Conservation (phyloP, 78 protist species). For the Pigoraptor vietnamica region DNA sequence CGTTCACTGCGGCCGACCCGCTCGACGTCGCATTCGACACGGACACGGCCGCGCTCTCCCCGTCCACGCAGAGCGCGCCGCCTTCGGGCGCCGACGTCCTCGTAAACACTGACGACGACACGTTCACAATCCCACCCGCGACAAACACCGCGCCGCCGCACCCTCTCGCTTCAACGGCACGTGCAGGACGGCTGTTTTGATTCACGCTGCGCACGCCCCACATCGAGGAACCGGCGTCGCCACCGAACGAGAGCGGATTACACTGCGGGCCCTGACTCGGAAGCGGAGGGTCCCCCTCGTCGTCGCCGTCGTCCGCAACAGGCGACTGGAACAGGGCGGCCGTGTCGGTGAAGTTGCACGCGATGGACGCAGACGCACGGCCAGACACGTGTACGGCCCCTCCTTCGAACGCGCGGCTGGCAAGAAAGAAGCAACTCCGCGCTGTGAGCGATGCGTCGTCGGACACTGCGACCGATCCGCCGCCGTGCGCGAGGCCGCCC, state of each 20-base stretch:
- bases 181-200: too few species aligned
- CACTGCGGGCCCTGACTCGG: too few species aligned
- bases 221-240: too few species aligned
- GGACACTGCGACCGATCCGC: neutral
- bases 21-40: neutral
- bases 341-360: neutral
- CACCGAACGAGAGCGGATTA: too few species aligned
- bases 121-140: neutral
- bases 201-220: neutral
- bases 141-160: neutral
- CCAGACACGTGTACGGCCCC: too few species aligned
- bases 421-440: neutral
- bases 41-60: neutral
- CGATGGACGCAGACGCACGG: neutral
- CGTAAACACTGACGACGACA: neutral
- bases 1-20: neutral
- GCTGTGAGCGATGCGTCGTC: neutral
- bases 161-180: too few species aligned
- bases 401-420: neutral
- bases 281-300: neutral
- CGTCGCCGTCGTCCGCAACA: neutral
- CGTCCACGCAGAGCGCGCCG: neutral
- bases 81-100: neutral
- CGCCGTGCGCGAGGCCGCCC: neutral
- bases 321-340: neutral